Base-by-base conservation (phyloP, 768 basidiomycete genomes). In the Floccularia luteovirens region DNA sequence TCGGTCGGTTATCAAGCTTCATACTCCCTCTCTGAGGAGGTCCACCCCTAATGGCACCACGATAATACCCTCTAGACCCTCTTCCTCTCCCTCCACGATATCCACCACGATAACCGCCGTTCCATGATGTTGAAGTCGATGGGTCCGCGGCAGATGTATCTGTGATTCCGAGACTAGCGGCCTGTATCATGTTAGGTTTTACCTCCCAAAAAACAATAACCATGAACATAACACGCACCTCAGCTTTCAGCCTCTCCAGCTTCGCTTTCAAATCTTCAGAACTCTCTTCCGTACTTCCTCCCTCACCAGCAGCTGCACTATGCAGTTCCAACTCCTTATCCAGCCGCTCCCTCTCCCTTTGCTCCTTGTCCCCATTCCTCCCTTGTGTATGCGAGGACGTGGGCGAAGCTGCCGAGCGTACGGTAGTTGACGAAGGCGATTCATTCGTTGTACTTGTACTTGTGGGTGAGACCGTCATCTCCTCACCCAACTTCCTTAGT, bases 1-100 rank as follows among this genome's bases (percentile, higher is more conserved):
- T 85, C 7, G 91, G 86, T 13, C 91, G 77, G 53, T 92, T 90
- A 58, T 96, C 91, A 21, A 96, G 74, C 54, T 86, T 86, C 83
- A 94, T 85, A 51, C 80, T 90, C 7, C 69, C 65, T 30, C 82
- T 73, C 7, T 79, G 69, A 33, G 75, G 70, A 2, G 49, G 49
- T 5, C 76, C 79, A 42, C 87, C 85, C 32, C 87, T 76, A 47
- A 73, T 67, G 6, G 66, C 69, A 30, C 77, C 75, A 43, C 84
- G 75, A 56, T 70, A 77, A 51, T 71, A 81, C 11, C 74, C 63
- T 33, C 88, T 59, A 0, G 68, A 60, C 2, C 80, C 84, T 40
- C 83, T 67, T 23, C 67, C 76, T 19, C 81, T 75, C 8, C 81
- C 82, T n/a, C n/a, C n/a, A 43, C 88, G 73, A 34, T 83, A 82